These are phyloP conservation scores for Apium graveolens DNA, from an alignment of 129 eudicot species.

Conservation along the genomic window DNA sequence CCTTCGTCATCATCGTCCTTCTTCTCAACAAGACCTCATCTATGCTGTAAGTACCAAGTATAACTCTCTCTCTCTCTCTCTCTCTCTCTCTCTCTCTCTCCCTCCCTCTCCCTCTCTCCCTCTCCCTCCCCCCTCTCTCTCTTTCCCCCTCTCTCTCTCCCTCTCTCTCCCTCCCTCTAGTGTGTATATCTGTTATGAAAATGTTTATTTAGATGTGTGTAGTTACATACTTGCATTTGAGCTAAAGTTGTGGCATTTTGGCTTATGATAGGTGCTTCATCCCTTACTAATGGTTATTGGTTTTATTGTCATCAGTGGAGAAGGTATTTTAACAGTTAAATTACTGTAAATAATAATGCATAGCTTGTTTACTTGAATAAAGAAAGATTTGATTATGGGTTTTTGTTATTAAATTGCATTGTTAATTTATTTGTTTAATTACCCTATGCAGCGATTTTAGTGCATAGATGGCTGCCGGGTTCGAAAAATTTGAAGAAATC, in stretches of 20 bases:
- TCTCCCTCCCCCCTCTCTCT: too few species aligned
- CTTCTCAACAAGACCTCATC: constrained; percentile 49
- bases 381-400: constrained; percentile 9
- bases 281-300: constrained; percentile 97
- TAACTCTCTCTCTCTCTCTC: too few species aligned
- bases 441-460: constrained; percentile 55
- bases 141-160: too few species aligned
- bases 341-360: background rate
- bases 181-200: background rate
- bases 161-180: too few species aligned
- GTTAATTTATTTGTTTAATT: background rate
- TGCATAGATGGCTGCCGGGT: constrained; percentile 89
- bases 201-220: background rate
- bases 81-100: too few species aligned
- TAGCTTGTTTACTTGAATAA: background rate
- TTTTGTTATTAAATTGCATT: background rate
- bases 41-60: constrained; percentile 36
- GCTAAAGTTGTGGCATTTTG: constrained; percentile 7
- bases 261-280: constrained; percentile 57
- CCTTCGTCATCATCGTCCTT: constrained; percentile 39
- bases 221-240: background rate
- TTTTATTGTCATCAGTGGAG: constrained; percentile 80
- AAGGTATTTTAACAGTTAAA: constrained; percentile 35
- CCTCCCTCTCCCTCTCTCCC: too few species aligned
- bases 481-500: constrained; percentile 73